phyloP scores from a whole-genome alignment of 352 stramenopile genomes.

The Phytopythium kandeliae region DNA sequence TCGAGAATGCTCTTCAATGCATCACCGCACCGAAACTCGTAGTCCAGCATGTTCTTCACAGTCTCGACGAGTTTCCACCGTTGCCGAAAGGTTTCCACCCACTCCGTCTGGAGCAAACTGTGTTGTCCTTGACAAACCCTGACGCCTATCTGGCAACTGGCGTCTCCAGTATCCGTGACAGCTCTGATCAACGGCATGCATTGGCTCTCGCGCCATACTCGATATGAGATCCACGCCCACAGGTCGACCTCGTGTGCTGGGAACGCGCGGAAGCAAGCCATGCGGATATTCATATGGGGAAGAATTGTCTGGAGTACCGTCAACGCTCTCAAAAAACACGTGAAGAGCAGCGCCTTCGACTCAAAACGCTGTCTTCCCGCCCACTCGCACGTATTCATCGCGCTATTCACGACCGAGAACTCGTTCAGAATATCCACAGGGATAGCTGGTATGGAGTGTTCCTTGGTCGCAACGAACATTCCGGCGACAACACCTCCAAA shows the following conservation, averaged over 20 bases:
- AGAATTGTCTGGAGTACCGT: not conserved
- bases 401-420: not conserved
- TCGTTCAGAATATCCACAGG: not conserved
- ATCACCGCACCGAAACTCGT: not conserved
- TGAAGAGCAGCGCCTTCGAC: not conserved
- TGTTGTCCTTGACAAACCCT: not conserved
- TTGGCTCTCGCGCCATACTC: not conserved
- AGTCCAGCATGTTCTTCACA: not conserved
- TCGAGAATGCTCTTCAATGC: not conserved
- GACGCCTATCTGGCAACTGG: too few relatives aligned
- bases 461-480: not conserved
- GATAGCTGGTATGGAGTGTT: not conserved
- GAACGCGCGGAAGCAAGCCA: not conserved
- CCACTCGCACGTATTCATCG: not conserved
- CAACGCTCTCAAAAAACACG: not conserved
- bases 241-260: not conserved
- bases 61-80: not conserved
- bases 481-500: not conserved
- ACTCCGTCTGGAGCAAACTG: not conserved
- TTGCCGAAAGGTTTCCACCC: not conserved
- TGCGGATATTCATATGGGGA: not conserved
- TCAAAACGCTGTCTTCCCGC: not conserved
- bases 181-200: too few relatives aligned
- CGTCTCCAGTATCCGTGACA: too few relatives aligned
- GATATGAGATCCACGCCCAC: not conserved